These are phyloP conservation scores for Phytophthora pinifolia DNA, from an alignment of 352 stramenopile species.

Conservation along the genomic window DNA sequence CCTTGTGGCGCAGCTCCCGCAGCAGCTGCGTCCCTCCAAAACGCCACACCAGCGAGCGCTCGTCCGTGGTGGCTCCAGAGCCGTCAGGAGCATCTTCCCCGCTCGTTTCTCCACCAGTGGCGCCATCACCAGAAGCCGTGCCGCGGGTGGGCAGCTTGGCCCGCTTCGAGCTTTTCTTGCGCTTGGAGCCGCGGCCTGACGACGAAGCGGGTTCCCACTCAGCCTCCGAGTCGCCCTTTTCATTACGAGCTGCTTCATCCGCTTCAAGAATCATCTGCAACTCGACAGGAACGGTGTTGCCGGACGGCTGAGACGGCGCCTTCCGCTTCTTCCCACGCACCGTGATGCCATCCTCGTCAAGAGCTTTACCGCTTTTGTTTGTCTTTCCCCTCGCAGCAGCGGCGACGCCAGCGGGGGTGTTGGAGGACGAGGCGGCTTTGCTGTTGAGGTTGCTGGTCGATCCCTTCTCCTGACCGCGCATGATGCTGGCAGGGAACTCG, in stretches of 20 bases:
- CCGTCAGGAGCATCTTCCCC: slow-evolving; percentile 32
- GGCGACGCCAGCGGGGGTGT: slow-evolving; percentile 1
- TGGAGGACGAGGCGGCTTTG: neutral
- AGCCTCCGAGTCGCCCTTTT: slow-evolving; percentile 55
- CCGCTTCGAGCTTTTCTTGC: slow-evolving; percentile 70
- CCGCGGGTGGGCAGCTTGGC: slow-evolving; percentile 78
- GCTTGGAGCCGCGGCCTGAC: slow-evolving; percentile 45
- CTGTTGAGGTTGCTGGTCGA: slow-evolving; percentile 21
- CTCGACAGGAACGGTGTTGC: slow-evolving; percentile 70
- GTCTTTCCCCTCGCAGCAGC: slow-evolving; percentile 15
- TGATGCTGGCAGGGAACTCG: slow-evolving; percentile 68
- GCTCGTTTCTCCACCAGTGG: slow-evolving; percentile 29
- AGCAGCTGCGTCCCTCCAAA: slow-evolving; percentile 77
- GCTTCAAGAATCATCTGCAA: slow-evolving; percentile 87
- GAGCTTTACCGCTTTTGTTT: slow-evolving; percentile 21
- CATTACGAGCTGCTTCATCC: slow-evolving; percentile 49
- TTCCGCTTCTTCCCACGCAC: slow-evolving; percentile 74
- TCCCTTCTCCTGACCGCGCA: slow-evolving; percentile 43
- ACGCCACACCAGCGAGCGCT: slow-evolving; percentile 82
- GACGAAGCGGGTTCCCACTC: slow-evolving; percentile 52
- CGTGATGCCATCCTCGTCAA: slow-evolving; percentile 67
- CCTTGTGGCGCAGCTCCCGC: slow-evolving; percentile 76
- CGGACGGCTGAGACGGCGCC: slow-evolving; percentile 23
- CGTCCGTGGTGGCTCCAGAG: slow-evolving; percentile 38
- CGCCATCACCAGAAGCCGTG: slow-evolving; percentile 20